Evolutionary conservation across 2,329 filamentous ascomycete genomes (phyloP).

Genomic region (Xylariales sp.): DNA sequence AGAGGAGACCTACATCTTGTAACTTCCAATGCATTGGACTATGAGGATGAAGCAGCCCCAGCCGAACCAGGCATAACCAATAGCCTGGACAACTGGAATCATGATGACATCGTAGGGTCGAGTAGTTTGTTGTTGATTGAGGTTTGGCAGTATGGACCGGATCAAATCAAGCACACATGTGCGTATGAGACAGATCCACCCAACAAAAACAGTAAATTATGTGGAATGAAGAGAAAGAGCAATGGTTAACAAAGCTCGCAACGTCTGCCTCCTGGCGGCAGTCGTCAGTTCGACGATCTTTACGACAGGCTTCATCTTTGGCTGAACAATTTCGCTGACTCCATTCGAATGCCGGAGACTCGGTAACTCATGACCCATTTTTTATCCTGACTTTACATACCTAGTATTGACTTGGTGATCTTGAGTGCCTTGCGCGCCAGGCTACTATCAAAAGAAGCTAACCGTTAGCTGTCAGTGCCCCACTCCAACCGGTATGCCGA

Average conservation of each 20-base stretch:
- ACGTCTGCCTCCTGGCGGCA: too few species aligned
- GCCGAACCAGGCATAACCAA: slow-evolving; percentile 44
- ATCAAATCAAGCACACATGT: too few species aligned
- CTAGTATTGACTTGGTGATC: not conserved
- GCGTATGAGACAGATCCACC: too few species aligned
- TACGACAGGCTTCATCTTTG: not conserved
- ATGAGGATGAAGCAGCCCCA: slow-evolving; percentile 50
- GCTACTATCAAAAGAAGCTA: not conserved
- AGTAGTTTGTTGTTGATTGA: not conserved
- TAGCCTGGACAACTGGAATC: slow-evolving; percentile 18
- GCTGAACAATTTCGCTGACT: not conserved
- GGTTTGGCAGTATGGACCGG: too few species aligned
- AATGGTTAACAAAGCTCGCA: too few species aligned
- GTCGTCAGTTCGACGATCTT: too few species aligned
- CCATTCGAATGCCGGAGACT: too few species aligned
- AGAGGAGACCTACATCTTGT: slow-evolving; percentile 41
- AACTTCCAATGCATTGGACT: slow-evolving; percentile 53
- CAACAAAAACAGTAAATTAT: too few species aligned
- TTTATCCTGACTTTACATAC: too few species aligned
- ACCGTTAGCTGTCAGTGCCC: not conserved
- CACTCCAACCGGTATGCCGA: slow-evolving; percentile 1
- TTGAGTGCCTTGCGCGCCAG: not conserved
- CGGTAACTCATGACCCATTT: too few species aligned
- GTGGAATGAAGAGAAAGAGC: too few species aligned
- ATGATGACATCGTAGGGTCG: slow-evolving; percentile 17